These are phyloP conservation scores for Rhytidiadelphus loreus DNA, from an alignment of 225 moss, liverwort and hornwort species.

Conservation along the genomic window DNA sequence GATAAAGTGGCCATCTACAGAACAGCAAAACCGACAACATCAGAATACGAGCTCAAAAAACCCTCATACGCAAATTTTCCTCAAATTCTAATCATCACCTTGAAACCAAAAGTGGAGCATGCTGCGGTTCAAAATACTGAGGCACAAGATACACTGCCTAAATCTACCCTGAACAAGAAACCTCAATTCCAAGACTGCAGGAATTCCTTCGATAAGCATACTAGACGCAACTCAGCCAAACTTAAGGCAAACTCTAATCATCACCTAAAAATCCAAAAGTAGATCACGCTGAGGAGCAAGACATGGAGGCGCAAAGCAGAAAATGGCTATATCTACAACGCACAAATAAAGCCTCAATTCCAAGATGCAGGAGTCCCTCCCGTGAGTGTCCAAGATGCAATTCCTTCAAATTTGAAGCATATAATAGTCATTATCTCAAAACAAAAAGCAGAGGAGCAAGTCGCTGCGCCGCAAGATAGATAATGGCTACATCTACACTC, in stretches of 20 bases:
- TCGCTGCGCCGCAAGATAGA: neutral
- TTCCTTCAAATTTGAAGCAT: neutral
- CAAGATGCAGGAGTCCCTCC: neutral
- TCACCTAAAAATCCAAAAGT: neutral
- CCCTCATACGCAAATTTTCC: neutral
- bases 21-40: neutral
- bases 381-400: neutral
- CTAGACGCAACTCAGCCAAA: neutral
- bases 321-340: neutral
- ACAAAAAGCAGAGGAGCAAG: neutral
- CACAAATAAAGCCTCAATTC: neutral
- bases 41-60: neutral
- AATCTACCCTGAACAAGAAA: neutral
- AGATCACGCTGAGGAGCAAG: neutral
- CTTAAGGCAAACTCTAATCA: too few species aligned
- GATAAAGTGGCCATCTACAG: conserved; percentile 70
- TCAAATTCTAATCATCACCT: neutral
- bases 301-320: neutral
- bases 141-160: neutral
- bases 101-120: neutral
- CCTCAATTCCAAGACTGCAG: neutral
- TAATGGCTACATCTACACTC: neutral
- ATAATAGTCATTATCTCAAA: neutral
- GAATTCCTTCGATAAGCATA: neutral
- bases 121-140: neutral